Base-by-base conservation (phyloP, 495 filamentous ascomycete species). In the Haplographium delicatum region DNA sequence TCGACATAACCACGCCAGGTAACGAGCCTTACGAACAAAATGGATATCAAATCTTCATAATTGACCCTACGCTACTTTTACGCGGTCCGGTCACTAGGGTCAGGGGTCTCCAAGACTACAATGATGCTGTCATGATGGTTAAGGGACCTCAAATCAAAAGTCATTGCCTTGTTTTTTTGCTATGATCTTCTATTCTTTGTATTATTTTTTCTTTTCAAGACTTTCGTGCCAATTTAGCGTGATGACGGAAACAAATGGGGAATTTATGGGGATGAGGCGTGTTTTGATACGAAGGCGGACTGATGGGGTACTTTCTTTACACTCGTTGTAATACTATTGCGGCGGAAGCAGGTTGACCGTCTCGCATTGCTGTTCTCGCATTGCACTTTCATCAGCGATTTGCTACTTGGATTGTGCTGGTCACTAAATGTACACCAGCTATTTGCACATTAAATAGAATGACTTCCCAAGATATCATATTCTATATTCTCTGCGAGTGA, bases 271-370 rank as follows among this genome's bases (percentile, higher is more conserved):
- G 53, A 25, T 27, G 38, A 37, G 18, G 51, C 39, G 51, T 56
- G 53, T 43, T 31, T 46, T 55, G 54, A 57, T 50, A 49, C 42
- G 43, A 46, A 8, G 44, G 39, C 27, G 31, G 41, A 31, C 53
- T 46, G 47, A 9, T 16, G 20, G 44, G 25, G 66, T 57, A 51
- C 44, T 45, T 72, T 75, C 65, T 69, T 64, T 76, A 75, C 76
- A 57, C 64, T 75, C 71, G 69, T 77, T 79, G 72, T 79, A 78
- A 76, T 75, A 58, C 43, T 66, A 61, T 38, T 31, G 42, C 42
- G 26, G 22, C 26, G 35, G 64, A 50, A 54, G 67, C 64, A 62
- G 64, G 43, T 48, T 57, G 56, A 54, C 59, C 62, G 66, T 62
- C 61, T 50, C 30, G 44, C 44, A 47, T 38, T 15, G 53, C 59